Evolutionary conservation across 805 yeast genomes (phyloP), one percentile per base, ranked within the genome.

Genomic region (Wickerhamiella dianesei): DNA sequence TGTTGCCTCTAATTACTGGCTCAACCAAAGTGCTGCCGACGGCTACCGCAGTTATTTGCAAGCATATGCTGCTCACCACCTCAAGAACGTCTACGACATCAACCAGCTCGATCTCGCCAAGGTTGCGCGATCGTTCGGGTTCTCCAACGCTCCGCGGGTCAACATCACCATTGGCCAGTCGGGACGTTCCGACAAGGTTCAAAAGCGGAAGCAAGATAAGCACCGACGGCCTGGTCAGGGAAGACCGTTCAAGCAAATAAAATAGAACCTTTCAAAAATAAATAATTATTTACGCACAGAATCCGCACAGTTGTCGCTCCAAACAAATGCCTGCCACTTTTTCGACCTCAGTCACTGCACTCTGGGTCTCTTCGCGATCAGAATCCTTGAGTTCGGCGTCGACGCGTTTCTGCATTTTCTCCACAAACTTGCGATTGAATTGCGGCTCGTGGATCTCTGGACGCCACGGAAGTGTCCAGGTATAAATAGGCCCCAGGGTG

Each of bases 11-110:
- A 92, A 92, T 65, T 92, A 83, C 68, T 85, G 92, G 82, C 74
- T 92, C 55, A 94, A 92, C 64, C 94, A 85, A 45, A 63, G 88
- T 47, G 99, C 99, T 25, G 85, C 87, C 66, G 99, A 92, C 62
- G 99, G 98, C 50, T 92, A 92, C 70, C 76, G 96, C 63, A 79
- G 97, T 2, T 92, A 92, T 66, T 73, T 92, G 59, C 99, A 92
- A 68, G 97, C 98, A 3, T 92, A 92, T 62, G 88, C 98, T 4
- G 82, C 95, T 19, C 98, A 92, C 67, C 95, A 88, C 60, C 72
- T 92, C 66, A 92, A 92, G 66, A 84, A 96, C 1, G 98, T 92
- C 14, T 92, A 92, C 63, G 94, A 88, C 68, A 86, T 92, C 57
- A 97, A 92, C 66, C 86, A 88, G 67, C 73, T 92, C 51, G 98